phyloP scores from a whole-genome alignment of 1,284 basidiomycete genomes.

The Tausonia pullulans region DNA sequence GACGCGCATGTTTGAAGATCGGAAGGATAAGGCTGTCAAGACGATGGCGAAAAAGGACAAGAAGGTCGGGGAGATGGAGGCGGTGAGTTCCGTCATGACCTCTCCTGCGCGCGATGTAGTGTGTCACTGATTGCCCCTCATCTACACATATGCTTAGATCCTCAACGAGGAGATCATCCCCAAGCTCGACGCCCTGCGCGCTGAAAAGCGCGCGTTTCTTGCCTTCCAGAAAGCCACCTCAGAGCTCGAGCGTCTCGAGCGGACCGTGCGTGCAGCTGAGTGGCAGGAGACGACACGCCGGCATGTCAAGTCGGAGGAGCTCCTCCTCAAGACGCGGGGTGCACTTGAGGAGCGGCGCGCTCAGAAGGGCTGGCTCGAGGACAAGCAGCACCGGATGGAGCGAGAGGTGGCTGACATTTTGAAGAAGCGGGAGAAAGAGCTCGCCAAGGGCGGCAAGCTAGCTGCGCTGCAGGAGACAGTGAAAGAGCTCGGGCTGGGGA shows the following conservation, averaged over 20 bases:
- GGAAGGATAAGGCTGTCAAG: conserved; percentile 93
- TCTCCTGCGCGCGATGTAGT: neutral
- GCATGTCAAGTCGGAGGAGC: conserved; percentile 34
- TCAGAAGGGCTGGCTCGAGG: conserved; percentile 38
- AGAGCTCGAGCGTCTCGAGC: conserved; percentile 80
- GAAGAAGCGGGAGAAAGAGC: conserved; percentile 46
- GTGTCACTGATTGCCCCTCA: neutral
- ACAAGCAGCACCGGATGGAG: conserved; percentile 42
- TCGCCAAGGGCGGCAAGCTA: conserved; percentile 63
- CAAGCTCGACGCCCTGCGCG: conserved; percentile 80
- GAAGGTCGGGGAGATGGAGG: conserved; percentile 79
- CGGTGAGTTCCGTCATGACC: conserved; percentile 30
- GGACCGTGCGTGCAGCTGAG: conserved; percentile 78
- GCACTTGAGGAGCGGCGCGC: conserved; percentile 27
- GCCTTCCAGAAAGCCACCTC: conserved; percentile 81
- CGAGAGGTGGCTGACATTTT: conserved; percentile 54
- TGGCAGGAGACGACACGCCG: conserved; percentile 64
- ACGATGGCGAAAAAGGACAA: conserved; percentile 98
- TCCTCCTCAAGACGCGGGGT: conserved; percentile 29
- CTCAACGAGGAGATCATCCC: conserved; percentile 88
- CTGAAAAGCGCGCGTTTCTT: conserved; percentile 81
- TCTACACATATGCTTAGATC: conserved; percentile 32
- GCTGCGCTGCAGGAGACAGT: conserved; percentile 68
- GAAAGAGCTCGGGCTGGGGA: conserved; percentile 63
- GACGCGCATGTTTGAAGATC: conserved; percentile 97